phyloP scores from a whole-genome alignment of 1,139 yeast species.

The Debaryomycetaceae sp. region DNA sequence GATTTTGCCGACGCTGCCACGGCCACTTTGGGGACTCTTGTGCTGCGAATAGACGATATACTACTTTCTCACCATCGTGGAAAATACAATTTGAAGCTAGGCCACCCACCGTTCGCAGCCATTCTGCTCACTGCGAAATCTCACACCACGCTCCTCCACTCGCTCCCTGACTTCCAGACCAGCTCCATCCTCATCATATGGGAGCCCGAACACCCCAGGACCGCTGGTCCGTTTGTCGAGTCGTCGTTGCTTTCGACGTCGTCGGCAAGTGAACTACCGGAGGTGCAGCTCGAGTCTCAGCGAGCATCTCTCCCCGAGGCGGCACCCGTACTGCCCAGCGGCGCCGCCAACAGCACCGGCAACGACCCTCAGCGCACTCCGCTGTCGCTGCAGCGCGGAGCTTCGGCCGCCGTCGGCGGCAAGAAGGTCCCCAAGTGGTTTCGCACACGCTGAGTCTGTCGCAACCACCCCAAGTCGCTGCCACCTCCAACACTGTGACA shows the following conservation, averaged over 20 bases:
- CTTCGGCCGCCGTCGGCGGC: not conserved
- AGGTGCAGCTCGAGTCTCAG: slow-evolving; percentile 31
- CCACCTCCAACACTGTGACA: too few species aligned
- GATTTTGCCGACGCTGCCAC: slow-evolving; percentile 32
- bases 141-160: slow-evolving; percentile 30
- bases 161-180: slow-evolving; percentile 30
- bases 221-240: slow-evolving; percentile 23
- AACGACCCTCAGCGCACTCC: not conserved
- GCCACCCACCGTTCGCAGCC: slow-evolving; percentile 44
- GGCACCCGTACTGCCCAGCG: not conserved
- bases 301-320: slow-evolving; percentile 26
- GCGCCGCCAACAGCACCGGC: too few species aligned
- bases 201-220: slow-evolving; percentile 18
- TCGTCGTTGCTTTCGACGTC: slow-evolving; percentile 14
- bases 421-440: not conserved
- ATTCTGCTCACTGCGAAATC: slow-evolving; percentile 27
- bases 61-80: slow-evolving; percentile 34
- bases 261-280: slow-evolving; percentile 37
- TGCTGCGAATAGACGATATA: slow-evolving; percentile 34
- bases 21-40: slow-evolving; percentile 40
- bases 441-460: not conserved
- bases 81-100: slow-evolving; percentile 30
- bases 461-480: too few species aligned
- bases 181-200: slow-evolving; percentile 35
- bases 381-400: not conserved